These are phyloP conservation scores for Geotrichum carabidarum DNA, from an alignment of 1,139 yeast genomes.

Conservation along the genomic window DNA sequence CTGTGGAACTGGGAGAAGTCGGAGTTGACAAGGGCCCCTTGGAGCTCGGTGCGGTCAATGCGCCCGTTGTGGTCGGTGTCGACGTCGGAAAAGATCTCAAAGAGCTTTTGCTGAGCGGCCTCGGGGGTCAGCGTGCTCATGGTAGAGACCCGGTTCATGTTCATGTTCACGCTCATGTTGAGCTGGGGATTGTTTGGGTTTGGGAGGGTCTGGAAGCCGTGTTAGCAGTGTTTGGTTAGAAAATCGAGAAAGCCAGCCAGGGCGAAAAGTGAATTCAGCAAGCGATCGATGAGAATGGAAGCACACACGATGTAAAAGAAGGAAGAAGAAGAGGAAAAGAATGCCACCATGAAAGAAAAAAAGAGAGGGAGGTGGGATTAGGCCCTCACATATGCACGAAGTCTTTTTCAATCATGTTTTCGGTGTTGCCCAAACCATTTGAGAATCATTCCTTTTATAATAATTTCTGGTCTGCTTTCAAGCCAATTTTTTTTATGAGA, in stretches of 20 bases:
- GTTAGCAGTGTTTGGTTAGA: too few relatives aligned
- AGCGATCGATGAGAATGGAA: background rate
- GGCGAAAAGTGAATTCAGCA: too few relatives aligned
- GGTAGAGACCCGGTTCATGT: background rate
- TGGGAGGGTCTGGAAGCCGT: too few relatives aligned
- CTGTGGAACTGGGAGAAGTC: slow-evolving; percentile 60
- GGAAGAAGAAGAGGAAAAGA: background rate
- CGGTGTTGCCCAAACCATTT: too few relatives aligned
- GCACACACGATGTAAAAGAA: background rate
- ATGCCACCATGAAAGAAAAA: background rate
- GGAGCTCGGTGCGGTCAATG: slow-evolving; percentile 55
- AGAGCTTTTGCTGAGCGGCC: slow-evolving; percentile 20
- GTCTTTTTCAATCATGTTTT: too few relatives aligned
- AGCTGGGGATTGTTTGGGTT: too few relatives aligned
- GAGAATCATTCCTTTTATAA: too few relatives aligned
- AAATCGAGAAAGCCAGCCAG: too few relatives aligned
- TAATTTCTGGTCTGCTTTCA: too few relatives aligned
- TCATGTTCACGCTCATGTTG: too few relatives aligned
- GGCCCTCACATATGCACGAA: too few relatives aligned
- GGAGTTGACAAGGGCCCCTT: slow-evolving; percentile 55
- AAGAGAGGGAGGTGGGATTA: background rate
- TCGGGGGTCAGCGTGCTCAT: background rate
- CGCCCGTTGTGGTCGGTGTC: slow-evolving; percentile 44
- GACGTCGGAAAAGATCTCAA: slow-evolving; percentile 30
- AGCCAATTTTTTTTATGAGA: too few relatives aligned